Conservation (phyloP, 2,329 filamentous ascomycete genomes). For the Aspergillus novofumigatus region DNA sequence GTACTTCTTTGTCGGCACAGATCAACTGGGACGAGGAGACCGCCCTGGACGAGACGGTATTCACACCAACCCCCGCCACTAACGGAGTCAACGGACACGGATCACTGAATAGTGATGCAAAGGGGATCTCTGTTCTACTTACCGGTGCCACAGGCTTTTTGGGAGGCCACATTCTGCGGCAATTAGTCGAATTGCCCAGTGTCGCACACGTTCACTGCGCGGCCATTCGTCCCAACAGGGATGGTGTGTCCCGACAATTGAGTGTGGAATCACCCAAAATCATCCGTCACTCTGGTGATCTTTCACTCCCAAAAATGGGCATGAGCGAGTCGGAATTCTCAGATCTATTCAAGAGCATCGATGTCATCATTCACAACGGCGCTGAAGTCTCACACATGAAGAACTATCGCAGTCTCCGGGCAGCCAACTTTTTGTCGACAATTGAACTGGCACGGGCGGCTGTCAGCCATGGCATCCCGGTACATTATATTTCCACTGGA, state of each 20-base stretch:
- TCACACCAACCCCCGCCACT: not conserved
- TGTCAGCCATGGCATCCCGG: slow-evolving; percentile 16
- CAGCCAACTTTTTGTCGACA: slow-evolving; percentile 24
- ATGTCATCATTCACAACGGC: slow-evolving; percentile 53
- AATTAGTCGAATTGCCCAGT: slow-evolving; percentile 28
- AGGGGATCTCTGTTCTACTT: slow-evolving; percentile 13
- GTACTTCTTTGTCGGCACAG: slow-evolving; percentile 1
- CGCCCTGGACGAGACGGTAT: not conserved
- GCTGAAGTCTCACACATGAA: slow-evolving; percentile 35
- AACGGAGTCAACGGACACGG: not conserved
- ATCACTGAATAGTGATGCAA: not conserved
- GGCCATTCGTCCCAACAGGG: slow-evolving; percentile 23
- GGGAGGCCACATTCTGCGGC: slow-evolving; percentile 35
- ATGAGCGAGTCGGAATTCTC: slow-evolving; percentile 28
- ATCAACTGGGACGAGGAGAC: slow-evolving; percentile 44
- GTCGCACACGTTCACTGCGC: slow-evolving; percentile 44
- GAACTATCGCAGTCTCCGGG: slow-evolving; percentile 22
- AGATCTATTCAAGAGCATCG: slow-evolving; percentile 27
- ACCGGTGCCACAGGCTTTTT: slow-evolving; percentile 38
- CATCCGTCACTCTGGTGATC: slow-evolving; percentile 34
- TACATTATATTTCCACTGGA: slow-evolving; percentile 30
- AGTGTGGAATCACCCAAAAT: slow-evolving; percentile 27
- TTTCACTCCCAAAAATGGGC: slow-evolving; percentile 35
- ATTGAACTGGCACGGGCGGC: slow-evolving; percentile 18
- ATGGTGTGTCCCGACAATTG: slow-evolving; percentile 2